Evolutionary conservation across 345 rosid genomes (phyloP), one percentile per base, ranked within the genome.

Genomic region (Syzygium oleosum): DNA sequence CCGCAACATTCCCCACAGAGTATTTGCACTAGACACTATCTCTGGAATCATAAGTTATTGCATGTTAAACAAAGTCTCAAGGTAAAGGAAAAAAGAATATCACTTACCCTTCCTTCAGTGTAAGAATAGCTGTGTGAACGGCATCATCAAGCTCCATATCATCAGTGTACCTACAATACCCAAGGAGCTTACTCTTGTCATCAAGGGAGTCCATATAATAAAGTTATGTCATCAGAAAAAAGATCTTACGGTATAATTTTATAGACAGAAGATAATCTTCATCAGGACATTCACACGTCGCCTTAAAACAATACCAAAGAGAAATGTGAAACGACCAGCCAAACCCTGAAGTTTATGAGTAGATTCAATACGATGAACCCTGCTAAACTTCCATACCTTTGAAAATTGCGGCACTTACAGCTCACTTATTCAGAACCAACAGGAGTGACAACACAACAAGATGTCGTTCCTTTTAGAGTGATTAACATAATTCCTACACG

Each of bases 91-190:
- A 52, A 27, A 88, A 51, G 46, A 87, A 58, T 56, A 79, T 85
- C 49, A 80, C 93, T 65, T 90, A 97, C 99, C 99, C 99, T 91
- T 97, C 99, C 91, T 97, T 97, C 90, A 97, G 88, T 19, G 99
- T 96, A 91, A 96, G 89, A 65, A 97, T 96, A 15, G 99, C 99
- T 27, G 99, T 96, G 94, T 97, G 99, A 52, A 97, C 97, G 43
- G 99, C 99, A 95, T 97, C 99, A 87, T 97, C 99, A 59, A 97
- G 99, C 93, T 97, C 99, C 99, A 97, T 95, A 88, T 97, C 99
- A 87, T 97, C 99, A 7, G 98, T 95, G 90, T 96, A 97, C 93
- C 99, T 96, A 85, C 87, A 89, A 27, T 38, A 27, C n/a, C 52
- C n/a, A 29, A 49, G 83, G 49, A 73, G 83, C 27, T 73, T 38